phyloP scores from a whole-genome alignment of 495 filamentous ascomycete species.

The Friedmanniomyces endolithicus region DNA sequence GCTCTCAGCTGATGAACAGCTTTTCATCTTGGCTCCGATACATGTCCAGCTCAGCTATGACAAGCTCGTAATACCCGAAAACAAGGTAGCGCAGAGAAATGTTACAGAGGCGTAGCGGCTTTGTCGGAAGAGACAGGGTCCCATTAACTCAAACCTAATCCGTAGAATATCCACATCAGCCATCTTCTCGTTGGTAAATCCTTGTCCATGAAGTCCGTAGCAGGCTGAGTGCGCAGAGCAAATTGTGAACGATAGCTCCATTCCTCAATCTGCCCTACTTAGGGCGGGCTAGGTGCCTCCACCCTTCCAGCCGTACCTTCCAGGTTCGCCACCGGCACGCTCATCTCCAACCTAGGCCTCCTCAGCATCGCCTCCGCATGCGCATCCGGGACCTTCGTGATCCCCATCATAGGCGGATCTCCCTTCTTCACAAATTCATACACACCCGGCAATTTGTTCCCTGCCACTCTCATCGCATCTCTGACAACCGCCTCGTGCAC shows the following conservation, averaged over 20 bases:
- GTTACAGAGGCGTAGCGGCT: too few relatives aligned
- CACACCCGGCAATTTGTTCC: constrained; percentile 85
- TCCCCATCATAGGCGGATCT: constrained; percentile 80
- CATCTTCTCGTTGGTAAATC: too few relatives aligned
- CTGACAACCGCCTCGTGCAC: constrained; percentile 87
- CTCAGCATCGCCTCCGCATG: constrained; percentile 68
- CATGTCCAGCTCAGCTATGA: constrained; percentile 19
- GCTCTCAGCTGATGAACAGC: constrained; percentile 17
- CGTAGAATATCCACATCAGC: too few relatives aligned
- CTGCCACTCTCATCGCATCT: constrained; percentile 89
- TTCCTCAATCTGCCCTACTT: neutral
- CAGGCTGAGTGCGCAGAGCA: too few relatives aligned
- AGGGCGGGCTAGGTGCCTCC: constrained; percentile 4
- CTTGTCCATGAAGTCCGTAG: too few relatives aligned
- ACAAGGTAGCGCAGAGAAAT: too few relatives aligned
- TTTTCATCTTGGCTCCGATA: constrained; percentile 20
- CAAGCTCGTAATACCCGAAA: constrained; percentile 17
- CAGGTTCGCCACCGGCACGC: constrained; percentile 9
- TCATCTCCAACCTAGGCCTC: constrained; percentile 36
- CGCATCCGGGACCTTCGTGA: constrained; percentile 79
- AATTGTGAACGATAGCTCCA: too few relatives aligned
- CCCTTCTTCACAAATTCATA: constrained; percentile 91
- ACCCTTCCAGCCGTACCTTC: constrained; percentile 11
- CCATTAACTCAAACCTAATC: too few relatives aligned
- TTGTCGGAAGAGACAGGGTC: too few relatives aligned